Evolutionary conservation across 169 alveolate genomes (phyloP).

Genomic region (Plasmodium ovale): DNA sequence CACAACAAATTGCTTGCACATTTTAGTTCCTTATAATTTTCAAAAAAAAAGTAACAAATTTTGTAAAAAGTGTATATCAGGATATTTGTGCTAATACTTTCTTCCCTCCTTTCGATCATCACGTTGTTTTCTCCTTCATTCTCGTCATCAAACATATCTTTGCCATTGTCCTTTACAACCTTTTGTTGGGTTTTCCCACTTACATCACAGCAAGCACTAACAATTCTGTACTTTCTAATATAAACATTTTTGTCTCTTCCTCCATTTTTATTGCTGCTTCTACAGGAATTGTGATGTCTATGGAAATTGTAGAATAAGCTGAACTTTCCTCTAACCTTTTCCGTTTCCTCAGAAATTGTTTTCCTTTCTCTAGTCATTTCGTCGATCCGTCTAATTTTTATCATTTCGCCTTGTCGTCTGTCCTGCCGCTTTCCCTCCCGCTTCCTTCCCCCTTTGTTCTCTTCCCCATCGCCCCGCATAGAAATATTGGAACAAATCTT

Average conservation of each 20-base stretch:
- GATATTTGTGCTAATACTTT: constrained; percentile 12
- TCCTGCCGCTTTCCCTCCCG: too few relatives aligned
- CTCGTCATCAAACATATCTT: background rate
- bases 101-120: background rate
- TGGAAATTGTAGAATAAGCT: constrained; percentile 31
- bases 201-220: too few relatives aligned
- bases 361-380: background rate
- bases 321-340: constrained; percentile 21
- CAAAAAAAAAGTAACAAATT: constrained; percentile 38
- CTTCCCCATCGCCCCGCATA: too few relatives aligned
- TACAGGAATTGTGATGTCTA: too few relatives aligned
- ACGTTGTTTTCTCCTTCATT: background rate
- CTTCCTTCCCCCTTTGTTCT: too few relatives aligned
- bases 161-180: background rate
- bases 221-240: constrained; percentile 3
- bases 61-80: constrained; percentile 44
- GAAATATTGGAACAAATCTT: background rate
- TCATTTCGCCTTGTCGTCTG: too few relatives aligned
- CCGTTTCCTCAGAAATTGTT: background rate
- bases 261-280: too few relatives aligned
- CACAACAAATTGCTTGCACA: constrained; percentile 24
- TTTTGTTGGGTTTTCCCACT: background rate
- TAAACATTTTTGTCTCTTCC: background rate
- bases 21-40: constrained; percentile 23
- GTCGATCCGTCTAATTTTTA: background rate